Conservation (phyloP, 2,329 filamentous ascomycete genomes). For the Ophiocordyceps sinensis region DNA sequence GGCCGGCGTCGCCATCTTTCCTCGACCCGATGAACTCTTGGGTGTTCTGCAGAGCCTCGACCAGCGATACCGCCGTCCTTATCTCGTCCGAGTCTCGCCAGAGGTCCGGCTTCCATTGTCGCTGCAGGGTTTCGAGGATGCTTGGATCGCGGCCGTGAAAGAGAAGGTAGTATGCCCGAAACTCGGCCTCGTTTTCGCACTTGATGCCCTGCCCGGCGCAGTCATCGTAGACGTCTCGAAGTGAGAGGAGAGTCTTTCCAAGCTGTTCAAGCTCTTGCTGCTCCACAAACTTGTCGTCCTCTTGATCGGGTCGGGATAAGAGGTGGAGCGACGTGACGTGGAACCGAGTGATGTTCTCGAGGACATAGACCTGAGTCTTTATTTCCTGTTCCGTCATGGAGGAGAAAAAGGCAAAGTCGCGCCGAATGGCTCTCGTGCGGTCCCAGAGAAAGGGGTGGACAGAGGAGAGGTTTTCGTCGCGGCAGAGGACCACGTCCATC, state of each 20-base stretch:
- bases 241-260: conserved; percentile 47
- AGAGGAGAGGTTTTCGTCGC: conserved; percentile 37
- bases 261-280: conserved; percentile 56
- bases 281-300: conserved; percentile 46
- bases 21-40: conserved; percentile 43
- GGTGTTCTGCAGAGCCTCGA: conserved; percentile 45
- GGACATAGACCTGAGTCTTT: conserved; percentile 43
- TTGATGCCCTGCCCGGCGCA: conserved; percentile 41
- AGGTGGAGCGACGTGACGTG: conserved; percentile 52
- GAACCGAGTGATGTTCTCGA: conserved; percentile 53
- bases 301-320: conserved; percentile 40
- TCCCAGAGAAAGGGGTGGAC: conserved; percentile 56
- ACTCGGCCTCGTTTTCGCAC: conserved; percentile 51
- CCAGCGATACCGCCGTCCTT: conserved; percentile 45
- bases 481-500: conserved; percentile 40
- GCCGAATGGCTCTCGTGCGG: conserved; percentile 49
- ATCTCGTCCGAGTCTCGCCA: conserved; percentile 42
- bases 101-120: conserved; percentile 39
- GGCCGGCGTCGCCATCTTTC: conserved; percentile 30
- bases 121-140: conserved; percentile 36
- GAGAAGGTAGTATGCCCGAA: conserved; percentile 49
- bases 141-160: conserved; percentile 46
- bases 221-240: conserved; percentile 53
- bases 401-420: conserved; percentile 55
- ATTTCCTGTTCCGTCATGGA: conserved; percentile 42